Conservation (phyloP, 1,139 yeast genomes). For the Suhomyces yuchorum region DNA sequence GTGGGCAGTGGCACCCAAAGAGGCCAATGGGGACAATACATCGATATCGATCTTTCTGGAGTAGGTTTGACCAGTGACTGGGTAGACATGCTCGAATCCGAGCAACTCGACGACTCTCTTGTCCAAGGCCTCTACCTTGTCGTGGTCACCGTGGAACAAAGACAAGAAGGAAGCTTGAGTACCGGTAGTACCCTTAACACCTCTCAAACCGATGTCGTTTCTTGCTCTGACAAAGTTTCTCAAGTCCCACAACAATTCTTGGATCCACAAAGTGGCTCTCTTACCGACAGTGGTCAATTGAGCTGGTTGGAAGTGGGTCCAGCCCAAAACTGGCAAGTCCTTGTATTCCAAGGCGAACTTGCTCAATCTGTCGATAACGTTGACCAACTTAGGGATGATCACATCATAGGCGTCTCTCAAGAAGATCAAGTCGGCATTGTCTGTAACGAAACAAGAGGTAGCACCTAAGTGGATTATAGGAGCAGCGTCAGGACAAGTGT, state of each 20-base stretch:
- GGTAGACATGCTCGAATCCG: constrained; percentile 94
- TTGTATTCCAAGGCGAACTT: constrained; percentile 88
- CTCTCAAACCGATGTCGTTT: constrained; percentile 94
- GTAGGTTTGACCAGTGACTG: constrained; percentile 98
- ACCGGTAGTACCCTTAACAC: constrained; percentile 99
- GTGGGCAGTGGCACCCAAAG: constrained; percentile 95
- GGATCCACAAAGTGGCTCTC: constrained; percentile 97
- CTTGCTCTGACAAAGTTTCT: constrained; percentile 95
- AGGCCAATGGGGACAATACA: constrained; percentile 87
- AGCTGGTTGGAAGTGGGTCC: constrained; percentile 99
- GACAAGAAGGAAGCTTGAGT: constrained; percentile 97
- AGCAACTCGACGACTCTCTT: constrained; percentile 88
- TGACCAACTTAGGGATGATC: constrained; percentile 90
- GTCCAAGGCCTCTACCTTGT: constrained; percentile 90
- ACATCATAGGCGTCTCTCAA: constrained; percentile 93
- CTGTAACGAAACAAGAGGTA: constrained; percentile 96
- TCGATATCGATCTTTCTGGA: constrained; percentile 97
- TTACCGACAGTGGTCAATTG: constrained; percentile 98
- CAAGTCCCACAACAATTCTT: constrained; percentile 96
- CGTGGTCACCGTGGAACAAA: constrained; percentile 94
- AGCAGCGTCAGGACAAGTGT: constrained; percentile 92
- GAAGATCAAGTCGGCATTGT: constrained; percentile 95
- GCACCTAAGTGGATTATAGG: constrained; percentile 99
- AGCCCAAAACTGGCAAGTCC: constrained; percentile 95
- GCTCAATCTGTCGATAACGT: constrained; percentile 87